Base-by-base conservation (phyloP, 768 basidiomycete species). In the Russula dissimulans region DNA sequence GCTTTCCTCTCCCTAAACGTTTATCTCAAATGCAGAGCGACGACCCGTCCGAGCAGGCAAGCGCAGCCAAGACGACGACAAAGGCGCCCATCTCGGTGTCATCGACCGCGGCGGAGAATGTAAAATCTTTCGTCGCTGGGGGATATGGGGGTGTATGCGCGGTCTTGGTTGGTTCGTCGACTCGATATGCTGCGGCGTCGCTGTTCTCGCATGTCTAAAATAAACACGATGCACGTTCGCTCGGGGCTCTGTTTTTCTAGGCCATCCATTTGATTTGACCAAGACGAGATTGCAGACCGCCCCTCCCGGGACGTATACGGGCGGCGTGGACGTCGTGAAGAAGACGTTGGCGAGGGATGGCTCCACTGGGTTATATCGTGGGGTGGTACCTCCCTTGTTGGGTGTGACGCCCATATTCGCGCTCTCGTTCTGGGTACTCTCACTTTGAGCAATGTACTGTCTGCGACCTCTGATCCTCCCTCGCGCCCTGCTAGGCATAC, bases 331-430 rank as follows among this genome's bases (percentile, higher is more conserved):
- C 74, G 95, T 95, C 32, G 92, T 97, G 50, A 88, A 84, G 75
- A 89, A 91, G 76, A 86, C 88, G 0, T 65, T 98, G 54, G 91
- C 91, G n/a, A 81, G 85, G 59, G 97, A 98, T 81, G 97, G 97
- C 47, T 66, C 89, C 46, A 79, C 77, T 53, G 97, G 97, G 32
- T 69, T 95, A 70, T 95, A 94, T 69, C 89, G 92, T 62, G 93
- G 92, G 39, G 92, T 97, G 75, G 88, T 95, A 4, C 94, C 95
- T 38, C 95, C 95, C 46, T 73, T 97, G 59, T 76, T 97, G 34
- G 93, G 95, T 32, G 92, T 99, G 32, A 98, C 97, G 5, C 97
- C 97, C 38, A 98, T 97, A 69, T 99, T 99, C 68, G 97, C 97
- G 4, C 77, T 98, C 34, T 95, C 93, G 4, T 98, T 99, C 78